Base-by-base conservation (phyloP, 805 yeast species). In the Kodamaea laetipori region DNA sequence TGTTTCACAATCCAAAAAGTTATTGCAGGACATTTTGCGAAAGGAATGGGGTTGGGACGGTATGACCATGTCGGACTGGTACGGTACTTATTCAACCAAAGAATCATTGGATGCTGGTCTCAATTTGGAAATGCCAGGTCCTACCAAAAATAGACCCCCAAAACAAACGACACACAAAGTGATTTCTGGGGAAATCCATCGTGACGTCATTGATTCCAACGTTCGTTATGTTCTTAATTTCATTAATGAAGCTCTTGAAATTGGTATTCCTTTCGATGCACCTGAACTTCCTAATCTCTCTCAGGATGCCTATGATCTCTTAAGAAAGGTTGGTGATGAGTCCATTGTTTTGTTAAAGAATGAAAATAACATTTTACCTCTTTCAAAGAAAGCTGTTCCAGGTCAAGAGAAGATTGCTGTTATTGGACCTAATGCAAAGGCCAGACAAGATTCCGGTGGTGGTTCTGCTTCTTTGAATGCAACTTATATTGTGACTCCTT, bases 101-200 rank as follows among this genome's bases (percentile, higher is more conserved):
- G 73, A 67, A 31, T 53, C 82, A 10, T 56, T 81, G 34, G 68
- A 72, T 33, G 77, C 78, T 27, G 86, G 86, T 5, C 63, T 82
- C 44, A 82, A 80, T 54, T 63, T 82, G 51, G 87, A 82, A 58
- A 79, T 80, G 84, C 87, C 87, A 1, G 87, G 86, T 27, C 78
- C 80, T n/a, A 64, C 80, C 3, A 60, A 73, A 36, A 71, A 70
- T 57, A 58, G 81, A 64, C 63, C 73, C 49, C 60, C 61, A 1
- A 61, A 58, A 19, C 60, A 68, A 9, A 60, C 78, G 12, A 47
- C 64, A 5, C 79, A 74, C 52, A 71, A 73, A 32, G 63, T 78
- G 16, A 50, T 47, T 41, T 56, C 67, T 41, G 67, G 66, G 46
- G 77, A 74, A 48, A 56, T 78, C 30, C 69, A 61, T 46, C 45